Conservation (phyloP, 192 early-diverging fungal genomes). For the Hyaloraphidium curvatum region DNA sequence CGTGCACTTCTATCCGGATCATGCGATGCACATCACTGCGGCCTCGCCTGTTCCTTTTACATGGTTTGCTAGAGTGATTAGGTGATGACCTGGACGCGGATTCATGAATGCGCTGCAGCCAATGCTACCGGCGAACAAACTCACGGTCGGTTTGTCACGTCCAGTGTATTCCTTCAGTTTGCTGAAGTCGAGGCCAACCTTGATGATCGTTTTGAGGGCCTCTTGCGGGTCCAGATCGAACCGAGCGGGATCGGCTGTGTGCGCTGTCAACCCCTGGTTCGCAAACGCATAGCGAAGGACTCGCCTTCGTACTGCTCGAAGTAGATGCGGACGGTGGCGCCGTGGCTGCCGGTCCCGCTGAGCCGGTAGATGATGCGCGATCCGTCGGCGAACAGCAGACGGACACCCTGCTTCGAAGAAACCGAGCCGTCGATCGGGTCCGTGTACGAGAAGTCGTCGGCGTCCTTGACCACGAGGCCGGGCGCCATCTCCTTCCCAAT, state of each 20-base stretch:
- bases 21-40: neutral
- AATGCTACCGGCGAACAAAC: neutral
- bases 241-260: neutral
- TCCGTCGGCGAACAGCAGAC: slow-evolving; percentile 77
- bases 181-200: slow-evolving; percentile 56
- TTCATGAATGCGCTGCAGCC: neutral
- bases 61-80: neutral
- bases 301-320: slow-evolving; percentile 75
- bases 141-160: slow-evolving; percentile 71
- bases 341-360: slow-evolving; percentile 84
- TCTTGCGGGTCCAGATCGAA: slow-evolving; percentile 22
- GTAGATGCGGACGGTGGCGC: slow-evolving; percentile 89
- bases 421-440: slow-evolving; percentile 81
- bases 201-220: slow-evolving; percentile 77
- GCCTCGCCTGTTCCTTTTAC: too few relatives aligned
- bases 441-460: slow-evolving; percentile 79
- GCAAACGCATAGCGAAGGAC: too few relatives aligned
- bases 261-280: too few relatives aligned
- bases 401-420: slow-evolving; percentile 73
- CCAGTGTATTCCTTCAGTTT: slow-evolving; percentile 65
- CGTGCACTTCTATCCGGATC: neutral
- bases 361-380: slow-evolving; percentile 82
- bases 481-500: slow-evolving; percentile 44
- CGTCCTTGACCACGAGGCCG: slow-evolving; percentile 22
- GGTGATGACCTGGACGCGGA: neutral